Base-by-base conservation (phyloP, 768 basidiomycete species). In the Boletus subparvulus region DNA sequence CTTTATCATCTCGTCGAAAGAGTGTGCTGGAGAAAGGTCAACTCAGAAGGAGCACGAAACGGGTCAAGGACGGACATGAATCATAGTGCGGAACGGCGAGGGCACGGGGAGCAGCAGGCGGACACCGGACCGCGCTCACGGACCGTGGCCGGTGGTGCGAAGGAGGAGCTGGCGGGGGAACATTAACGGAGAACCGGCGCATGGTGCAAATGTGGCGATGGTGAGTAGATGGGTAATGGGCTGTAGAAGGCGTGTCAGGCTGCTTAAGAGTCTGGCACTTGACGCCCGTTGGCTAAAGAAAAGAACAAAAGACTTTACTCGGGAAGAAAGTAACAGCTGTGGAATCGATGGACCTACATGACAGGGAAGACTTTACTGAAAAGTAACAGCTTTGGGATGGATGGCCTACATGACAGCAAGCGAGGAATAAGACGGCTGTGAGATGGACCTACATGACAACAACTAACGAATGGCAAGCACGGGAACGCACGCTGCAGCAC, bases 51-150 rank as follows among this genome's bases (percentile, higher is more conserved):
- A 12, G 32, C 28, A 52, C 5, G 11, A 26, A 43, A 36, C 11
- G 26, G 19, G 16, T 16, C n/a, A 32, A 55, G 11, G 44, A 63
- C 66, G 45, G n/a, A 67, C 67, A 21, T 19, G 48, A 2, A 21
- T 37, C 47, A 16, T 47, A 12, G n/a, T 44, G 39, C 12, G 35
- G 33, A 17, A 12, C 21, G 14, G 3, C 19, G 24, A 16, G n/a
- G 10, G 44, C 16, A 26, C 51, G 45, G 16, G 56, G 45, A 21
- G 55, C 45, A 32, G 10, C 32, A 11, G 32, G 2, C 35, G 51
- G 13, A n/a, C 55, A 24, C 8, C 17, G 45, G 14, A 9, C 2
- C 6, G 19, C 26, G n/a, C 6, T 17, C 33, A 33, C 12, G 32
- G 11, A 12, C 24, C 43, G 62, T 51, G 44, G 21, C 21, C 47